Base-by-base conservation (phyloP, 139 green algal species). In the Volvox africanus region DNA sequence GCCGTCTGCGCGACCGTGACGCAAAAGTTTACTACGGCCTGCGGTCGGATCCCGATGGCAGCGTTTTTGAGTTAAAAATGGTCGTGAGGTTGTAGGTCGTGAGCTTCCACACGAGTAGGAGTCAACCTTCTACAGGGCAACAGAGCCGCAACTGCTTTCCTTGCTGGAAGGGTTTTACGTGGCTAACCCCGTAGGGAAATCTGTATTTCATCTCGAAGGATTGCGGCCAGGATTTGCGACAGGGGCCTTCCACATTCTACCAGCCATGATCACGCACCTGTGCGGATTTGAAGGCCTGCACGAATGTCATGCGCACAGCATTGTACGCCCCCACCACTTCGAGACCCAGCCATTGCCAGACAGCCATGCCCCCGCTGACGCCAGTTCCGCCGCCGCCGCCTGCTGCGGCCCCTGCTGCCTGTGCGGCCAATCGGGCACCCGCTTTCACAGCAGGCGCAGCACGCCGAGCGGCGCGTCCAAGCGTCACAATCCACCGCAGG, bases 1-100 rank as follows among this genome's bases (percentile, higher is more conserved):
- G 91, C 36, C 21, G 85, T 62, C 19, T 84, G 24, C 16, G 65
- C 88, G 61, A 92, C 36, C 0, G 88, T 86, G 61, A 89, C 28
- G 77, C 90, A 75, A 36, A 79, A 92, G 67, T 94, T 94, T 22
- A 86, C 19, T 18, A 94, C 92, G 24, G 92, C 88, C 84, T 94
- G 92, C 35, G 37, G 12, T 55, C 5, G 44, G 9, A 55, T 55
- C 44, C 5, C 44, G 44, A 55, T 55, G 44, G 44, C 44, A 55
- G 44, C 5, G 44, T 5, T 55, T 55, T 55, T 55, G 44, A 55
- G 44, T 9, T n/a, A n/a, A n/a, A n/a, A n/a, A n/a, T n/a, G n/a
- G n/a, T n/a, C n/a, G n/a, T n/a, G n/a, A n/a, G n/a, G n/a, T 55
- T 55, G 44, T 55, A 55, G 44, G 44, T 5, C 44, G 44, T 55